Base-by-base conservation (phyloP, 1,139 yeast species). In the Taiozyma sp. region DNA sequence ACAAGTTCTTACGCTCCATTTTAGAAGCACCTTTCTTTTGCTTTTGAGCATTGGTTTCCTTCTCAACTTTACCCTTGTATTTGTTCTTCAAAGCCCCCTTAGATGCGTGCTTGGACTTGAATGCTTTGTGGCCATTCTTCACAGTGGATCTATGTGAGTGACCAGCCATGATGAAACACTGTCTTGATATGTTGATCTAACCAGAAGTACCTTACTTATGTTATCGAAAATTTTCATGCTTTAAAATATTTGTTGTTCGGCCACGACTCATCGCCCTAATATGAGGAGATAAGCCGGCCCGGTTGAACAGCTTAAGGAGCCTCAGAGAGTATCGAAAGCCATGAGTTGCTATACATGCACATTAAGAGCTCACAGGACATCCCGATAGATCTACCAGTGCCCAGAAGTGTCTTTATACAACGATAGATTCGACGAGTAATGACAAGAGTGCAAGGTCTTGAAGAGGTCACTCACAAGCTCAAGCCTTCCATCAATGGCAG, bases 21-120 rank as follows among this genome's bases (percentile, higher is more conserved):
- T 89, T 92, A 43, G 85, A 74, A 50, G 79, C 68, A 47, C 70
- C 75, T 64, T 74, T 78, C 54, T 67, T 62, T 28, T 74, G 70
- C 63, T 72, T 81, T 28, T 65, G 64, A 5, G 56, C 48, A 44
- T 70, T 70, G 42, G 71, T 65, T 23, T 73, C 70, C 63, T 85
- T 87, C 65, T 92, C 98, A 39, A 93, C 90, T 68, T 90, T 91
- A 56, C 98, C 98, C 68, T 92, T 92, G 60, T 74, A 75, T 54
- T 80, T 76, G 57, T 88, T 87, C 67, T 90, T 92, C 63, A 91
- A 68, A 50, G 91, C 83, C 51, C 97, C 89, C 66, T 93, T 93
- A n/a, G 96, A 81, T 23, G 97, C 81, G 73, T 93, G 98, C 65
- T 84, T 86, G 8, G 96, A 83, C 67, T 93, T 93, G 78, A 90